phyloP scores from a whole-genome alignment of 164 flowering plant genomes.

The Buxus sempervirens region DNA sequence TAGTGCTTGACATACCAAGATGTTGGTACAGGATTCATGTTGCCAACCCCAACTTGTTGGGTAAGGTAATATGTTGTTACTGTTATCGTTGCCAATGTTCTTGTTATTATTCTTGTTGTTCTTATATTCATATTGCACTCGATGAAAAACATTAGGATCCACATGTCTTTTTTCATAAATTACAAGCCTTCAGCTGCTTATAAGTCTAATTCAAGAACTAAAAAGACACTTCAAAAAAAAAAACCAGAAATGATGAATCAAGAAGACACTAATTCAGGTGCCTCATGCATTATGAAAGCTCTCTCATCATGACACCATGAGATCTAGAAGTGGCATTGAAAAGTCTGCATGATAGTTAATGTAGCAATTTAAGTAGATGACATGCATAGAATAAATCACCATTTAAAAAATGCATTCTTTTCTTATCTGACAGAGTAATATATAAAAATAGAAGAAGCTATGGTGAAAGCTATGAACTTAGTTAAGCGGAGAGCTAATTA shows the following conservation, averaged over 20 bases:
- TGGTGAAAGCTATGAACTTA: not conserved
- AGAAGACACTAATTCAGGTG: not conserved
- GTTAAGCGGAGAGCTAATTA: not conserved
- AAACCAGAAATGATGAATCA: not conserved
- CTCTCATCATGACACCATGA: not conserved
- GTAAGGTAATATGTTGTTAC: too few species aligned
- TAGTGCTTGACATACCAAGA: too few species aligned
- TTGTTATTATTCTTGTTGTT: too few species aligned
- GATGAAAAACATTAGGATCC: not conserved
- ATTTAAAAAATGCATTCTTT: too few species aligned
- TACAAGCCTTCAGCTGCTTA: not conserved
- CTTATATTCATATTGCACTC: too few species aligned
- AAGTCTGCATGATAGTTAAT: too few species aligned
- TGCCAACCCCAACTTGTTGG: too few species aligned
- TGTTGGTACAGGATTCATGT: too few species aligned
- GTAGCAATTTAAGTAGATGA: not conserved
- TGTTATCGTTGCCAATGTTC: too few species aligned
- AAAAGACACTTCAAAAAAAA: too few species aligned
- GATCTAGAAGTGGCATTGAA: not conserved
- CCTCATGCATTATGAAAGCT: not conserved
- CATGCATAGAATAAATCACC: not conserved
- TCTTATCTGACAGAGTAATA: not conserved
- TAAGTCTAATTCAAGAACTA: not conserved
- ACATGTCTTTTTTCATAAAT: not conserved
- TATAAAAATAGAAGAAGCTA: too few species aligned